Conservation (phyloP, 768 basidiomycete species). For the Amanita jacksonii region DNA sequence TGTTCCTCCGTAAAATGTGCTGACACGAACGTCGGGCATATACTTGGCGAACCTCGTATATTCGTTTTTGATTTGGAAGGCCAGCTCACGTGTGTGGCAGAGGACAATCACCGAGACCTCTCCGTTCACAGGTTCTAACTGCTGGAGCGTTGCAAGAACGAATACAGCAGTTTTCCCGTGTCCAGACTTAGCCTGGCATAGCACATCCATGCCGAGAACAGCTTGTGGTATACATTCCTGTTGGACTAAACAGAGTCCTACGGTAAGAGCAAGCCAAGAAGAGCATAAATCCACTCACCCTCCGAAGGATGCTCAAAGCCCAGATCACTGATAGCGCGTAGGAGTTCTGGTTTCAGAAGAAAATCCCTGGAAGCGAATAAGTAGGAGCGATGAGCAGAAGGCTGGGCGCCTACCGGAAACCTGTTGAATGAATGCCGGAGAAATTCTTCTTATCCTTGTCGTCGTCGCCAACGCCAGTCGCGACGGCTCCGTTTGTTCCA, state of each 20-base stretch:
- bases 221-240: constrained; percentile 99
- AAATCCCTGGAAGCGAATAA: constrained; percentile 63
- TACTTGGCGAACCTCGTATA: constrained; percentile 99
- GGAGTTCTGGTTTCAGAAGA: constrained; percentile 91
- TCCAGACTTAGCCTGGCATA: constrained; percentile 99
- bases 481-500: constrained; percentile 39
- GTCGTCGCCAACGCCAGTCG: constrained; percentile 39
- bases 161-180: constrained; percentile 99
- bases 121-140: constrained; percentile 96
- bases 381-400: constrained; percentile 6
- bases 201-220: constrained; percentile 97
- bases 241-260: constrained; percentile 57
- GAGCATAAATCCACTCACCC: constrained; percentile 41
- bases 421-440: constrained; percentile 99
- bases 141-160: constrained; percentile 94
- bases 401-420: constrained; percentile 67
- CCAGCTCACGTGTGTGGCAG: constrained; percentile 98
- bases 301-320: constrained; percentile 99
- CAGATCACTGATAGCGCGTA: constrained; percentile 97
- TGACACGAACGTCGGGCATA: constrained; percentile 97
- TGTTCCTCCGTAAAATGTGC: constrained; percentile 97
- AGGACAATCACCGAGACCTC: constrained; percentile 97
- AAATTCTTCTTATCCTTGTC: constrained; percentile 96
- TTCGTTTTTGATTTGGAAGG: constrained; percentile 99
- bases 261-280: not conserved